phyloP scores from a whole-genome alignment of 1,139 yeast species.

The Hyphopichia burtonii region DNA sequence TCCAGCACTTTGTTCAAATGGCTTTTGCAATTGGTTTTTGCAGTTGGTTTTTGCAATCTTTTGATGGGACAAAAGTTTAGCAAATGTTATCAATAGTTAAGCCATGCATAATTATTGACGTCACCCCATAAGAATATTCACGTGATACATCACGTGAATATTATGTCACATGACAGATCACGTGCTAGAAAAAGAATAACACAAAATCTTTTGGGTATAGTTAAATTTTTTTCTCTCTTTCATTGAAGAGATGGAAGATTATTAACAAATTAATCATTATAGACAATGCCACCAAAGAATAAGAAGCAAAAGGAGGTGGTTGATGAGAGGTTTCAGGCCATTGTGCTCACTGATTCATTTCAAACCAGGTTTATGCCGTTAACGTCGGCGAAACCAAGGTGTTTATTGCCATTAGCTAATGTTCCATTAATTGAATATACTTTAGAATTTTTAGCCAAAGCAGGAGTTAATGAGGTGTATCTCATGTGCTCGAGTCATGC shows the following conservation, averaged over 20 bases:
- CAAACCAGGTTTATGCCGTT: conserved; percentile 91
- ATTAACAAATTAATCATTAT: not conserved
- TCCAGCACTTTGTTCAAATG: too few relatives aligned
- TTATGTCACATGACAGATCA: not conserved
- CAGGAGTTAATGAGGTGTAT: conserved; percentile 87
- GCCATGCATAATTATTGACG: too few relatives aligned
- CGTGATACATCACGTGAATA: not conserved
- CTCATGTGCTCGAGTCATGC: conserved; percentile 90
- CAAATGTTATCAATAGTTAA: too few relatives aligned
- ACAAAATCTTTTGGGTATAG: too few relatives aligned
- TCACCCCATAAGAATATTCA: not conserved
- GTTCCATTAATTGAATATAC: conserved; percentile 95
- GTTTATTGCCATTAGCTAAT: conserved; percentile 87
- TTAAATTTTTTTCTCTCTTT: not conserved
- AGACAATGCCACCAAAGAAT: conserved; percentile 44
- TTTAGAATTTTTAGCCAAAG: conserved; percentile 85
- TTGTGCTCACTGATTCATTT: conserved; percentile 90
- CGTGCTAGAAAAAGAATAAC: too few relatives aligned
- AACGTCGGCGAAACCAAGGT: conserved; percentile 80
- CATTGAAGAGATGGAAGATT: too few relatives aligned
- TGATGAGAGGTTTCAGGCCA: conserved; percentile 84
- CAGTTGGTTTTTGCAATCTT: too few relatives aligned
- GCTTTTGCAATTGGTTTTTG: too few relatives aligned
- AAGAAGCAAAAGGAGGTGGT: conserved; percentile 56
- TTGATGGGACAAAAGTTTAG: too few relatives aligned